phyloP scores from a whole-genome alignment of 352 stramenopile species.

The Phytophthora brassicae region DNA sequence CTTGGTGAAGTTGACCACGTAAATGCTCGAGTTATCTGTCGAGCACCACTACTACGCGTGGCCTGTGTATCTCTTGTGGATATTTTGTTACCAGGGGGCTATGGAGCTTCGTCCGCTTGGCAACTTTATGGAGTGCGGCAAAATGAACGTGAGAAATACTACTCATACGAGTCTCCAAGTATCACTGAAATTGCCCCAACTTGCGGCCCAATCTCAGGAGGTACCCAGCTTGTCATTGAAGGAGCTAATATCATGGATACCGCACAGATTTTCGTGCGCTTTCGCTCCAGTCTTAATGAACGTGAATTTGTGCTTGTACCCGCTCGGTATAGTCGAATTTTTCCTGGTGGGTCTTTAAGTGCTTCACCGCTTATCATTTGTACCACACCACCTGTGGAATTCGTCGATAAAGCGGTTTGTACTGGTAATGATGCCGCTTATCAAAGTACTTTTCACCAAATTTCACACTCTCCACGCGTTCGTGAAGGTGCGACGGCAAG shows the following conservation, averaged over 20 bases:
- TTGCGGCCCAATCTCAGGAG: slow-evolving; percentile 58
- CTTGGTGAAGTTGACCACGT: slow-evolving; percentile 58
- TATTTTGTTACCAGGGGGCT: slow-evolving; percentile 39
- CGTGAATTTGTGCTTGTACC: slow-evolving; percentile 65
- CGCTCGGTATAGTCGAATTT: slow-evolving; percentile 52
- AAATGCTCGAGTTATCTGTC: slow-evolving; percentile 46
- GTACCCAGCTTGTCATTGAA: slow-evolving; percentile 64
- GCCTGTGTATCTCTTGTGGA: slow-evolving; percentile 46
- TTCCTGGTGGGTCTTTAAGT: slow-evolving; percentile 58
- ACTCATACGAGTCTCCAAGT: slow-evolving; percentile 67
- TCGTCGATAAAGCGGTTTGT: slow-evolving; percentile 42
- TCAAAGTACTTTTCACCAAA: slow-evolving; percentile 13
- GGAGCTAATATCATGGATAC: slow-evolving; percentile 65
- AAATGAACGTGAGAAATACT: slow-evolving; percentile 63
- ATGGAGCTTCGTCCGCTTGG: slow-evolving; percentile 18
- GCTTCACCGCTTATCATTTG: slow-evolving; percentile 60
- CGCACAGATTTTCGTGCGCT: slow-evolving; percentile 77
- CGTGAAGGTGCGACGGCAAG: slow-evolving; percentile 34
- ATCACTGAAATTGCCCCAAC: slow-evolving; percentile 60
- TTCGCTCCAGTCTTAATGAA: slow-evolving; percentile 60
- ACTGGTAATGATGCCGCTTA: slow-evolving; percentile 4
- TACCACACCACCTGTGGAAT: slow-evolving; percentile 53
- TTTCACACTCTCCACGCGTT: slow-evolving; percentile 18
- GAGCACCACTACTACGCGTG: slow-evolving; percentile 53
- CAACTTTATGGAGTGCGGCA: slow-evolving; percentile 27